These are phyloP conservation scores for Cyberlindnera samutprakarnensis DNA, from an alignment of 805 yeast species.

Conservation along the genomic window DNA sequence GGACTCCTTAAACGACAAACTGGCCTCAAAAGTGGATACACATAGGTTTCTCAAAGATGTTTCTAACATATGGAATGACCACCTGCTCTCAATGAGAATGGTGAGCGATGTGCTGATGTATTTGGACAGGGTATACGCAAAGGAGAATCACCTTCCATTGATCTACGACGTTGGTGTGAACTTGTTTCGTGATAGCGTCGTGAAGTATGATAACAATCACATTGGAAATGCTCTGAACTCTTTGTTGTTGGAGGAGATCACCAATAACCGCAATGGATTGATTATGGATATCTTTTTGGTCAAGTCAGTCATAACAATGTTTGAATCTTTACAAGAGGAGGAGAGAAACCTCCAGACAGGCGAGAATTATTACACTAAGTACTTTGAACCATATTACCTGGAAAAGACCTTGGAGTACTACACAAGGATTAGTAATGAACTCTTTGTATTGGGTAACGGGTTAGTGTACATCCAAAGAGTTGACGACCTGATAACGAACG, in stretches of 20 bases:
- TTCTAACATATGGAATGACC: constrained; percentile 55
- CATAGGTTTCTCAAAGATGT: constrained; percentile 30
- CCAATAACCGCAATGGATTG: constrained; percentile 47
- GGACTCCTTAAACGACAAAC: constrained; percentile 11
- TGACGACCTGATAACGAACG: constrained; percentile 50
- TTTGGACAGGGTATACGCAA: constrained; percentile 77
- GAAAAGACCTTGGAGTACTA: constrained; percentile 51
- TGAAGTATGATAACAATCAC: constrained; percentile 40
- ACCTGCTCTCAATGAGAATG: constrained; percentile 64
- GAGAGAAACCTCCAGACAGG: constrained; percentile 28
- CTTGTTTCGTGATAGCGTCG: constrained; percentile 53
- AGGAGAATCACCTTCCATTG: constrained; percentile 53
- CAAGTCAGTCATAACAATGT: constrained; percentile 58
- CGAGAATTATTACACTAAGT: constrained; percentile 54
- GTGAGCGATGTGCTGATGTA: constrained; percentile 82
- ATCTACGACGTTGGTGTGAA: constrained; percentile 70
- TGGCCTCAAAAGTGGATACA: constrained; percentile 10
- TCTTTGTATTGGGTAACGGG: constrained; percentile 40
- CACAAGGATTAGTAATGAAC: constrained; percentile 34
- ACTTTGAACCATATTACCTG: constrained; percentile 62
- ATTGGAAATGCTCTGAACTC: constrained; percentile 45
- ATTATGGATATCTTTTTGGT: constrained; percentile 52
- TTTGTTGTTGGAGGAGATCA: constrained; percentile 47
- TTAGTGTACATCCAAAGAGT: constrained; percentile 46
- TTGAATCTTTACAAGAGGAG: constrained; percentile 54